phyloP scores from a whole-genome alignment of 306 rosid species.

The Vachellia collinsii region DNA sequence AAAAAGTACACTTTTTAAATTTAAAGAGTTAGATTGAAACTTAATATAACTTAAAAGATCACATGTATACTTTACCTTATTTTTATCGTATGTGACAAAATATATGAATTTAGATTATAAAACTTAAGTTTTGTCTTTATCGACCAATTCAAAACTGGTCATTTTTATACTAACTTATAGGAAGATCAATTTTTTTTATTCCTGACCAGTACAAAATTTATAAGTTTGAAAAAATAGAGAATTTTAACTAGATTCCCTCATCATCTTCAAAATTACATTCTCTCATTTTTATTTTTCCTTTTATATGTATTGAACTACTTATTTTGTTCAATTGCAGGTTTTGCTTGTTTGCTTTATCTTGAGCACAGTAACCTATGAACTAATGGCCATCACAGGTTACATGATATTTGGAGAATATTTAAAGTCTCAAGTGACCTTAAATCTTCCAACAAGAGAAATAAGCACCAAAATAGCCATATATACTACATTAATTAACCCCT shows the following conservation, averaged over 20 bases:
- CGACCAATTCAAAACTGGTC: too few relatives aligned
- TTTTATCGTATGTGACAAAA: too few relatives aligned
- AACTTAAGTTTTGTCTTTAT: too few relatives aligned
- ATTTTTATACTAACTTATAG: too few relatives aligned
- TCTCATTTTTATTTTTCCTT: too few relatives aligned
- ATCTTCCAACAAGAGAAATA: conserved; percentile 49
- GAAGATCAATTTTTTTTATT: background rate
- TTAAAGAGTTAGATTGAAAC: too few relatives aligned
- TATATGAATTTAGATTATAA: too few relatives aligned
- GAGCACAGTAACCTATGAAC: conserved; percentile 55
- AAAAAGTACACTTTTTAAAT: too few relatives aligned
- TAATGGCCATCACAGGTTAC: conserved; percentile 59
- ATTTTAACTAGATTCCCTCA: background rate
- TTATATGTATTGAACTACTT: background rate
- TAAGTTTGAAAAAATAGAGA: background rate
- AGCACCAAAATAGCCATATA: conserved; percentile 54
- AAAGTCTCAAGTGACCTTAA: conserved; percentile 59
- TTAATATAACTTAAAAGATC: too few relatives aligned
- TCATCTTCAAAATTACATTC: background rate
- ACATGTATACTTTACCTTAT: too few relatives aligned
- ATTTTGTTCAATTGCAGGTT: conserved; percentile 47
- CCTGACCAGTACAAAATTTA: too few relatives aligned
- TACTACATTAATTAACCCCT: conserved; percentile 53
- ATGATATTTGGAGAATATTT: conserved; percentile 52
- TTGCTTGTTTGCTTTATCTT: conserved; percentile 48